phyloP scores from a whole-genome alignment of 2,329 filamentous ascomycete genomes.

The Fusarium sp. region DNA sequence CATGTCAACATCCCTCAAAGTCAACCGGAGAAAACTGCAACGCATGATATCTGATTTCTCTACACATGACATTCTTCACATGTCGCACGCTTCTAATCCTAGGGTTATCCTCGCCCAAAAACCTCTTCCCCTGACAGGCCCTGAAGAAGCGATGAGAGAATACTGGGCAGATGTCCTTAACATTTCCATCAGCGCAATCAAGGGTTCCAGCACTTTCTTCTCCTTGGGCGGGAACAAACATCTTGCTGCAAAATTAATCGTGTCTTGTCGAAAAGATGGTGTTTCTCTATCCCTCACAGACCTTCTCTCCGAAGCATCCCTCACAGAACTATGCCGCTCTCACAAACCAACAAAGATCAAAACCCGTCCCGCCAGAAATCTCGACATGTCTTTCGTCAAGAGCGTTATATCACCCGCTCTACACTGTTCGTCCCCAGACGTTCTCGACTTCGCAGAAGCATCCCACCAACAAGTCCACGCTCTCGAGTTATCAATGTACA shows the following conservation, averaged over 20 bases:
- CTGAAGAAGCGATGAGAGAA: constrained; percentile 60
- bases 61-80: constrained; percentile 56
- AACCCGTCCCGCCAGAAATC: constrained; percentile 2
- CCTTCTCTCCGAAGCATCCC: constrained; percentile 55
- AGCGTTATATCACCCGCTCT: constrained; percentile 58
- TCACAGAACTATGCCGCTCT: constrained; percentile 60
- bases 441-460: constrained; percentile 63
- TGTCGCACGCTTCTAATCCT: constrained; percentile 55
- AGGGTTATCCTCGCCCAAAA: constrained; percentile 52
- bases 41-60: constrained; percentile 58
- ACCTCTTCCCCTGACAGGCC: constrained; percentile 60
- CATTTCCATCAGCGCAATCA: constrained; percentile 56
- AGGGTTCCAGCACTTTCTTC: constrained; percentile 59
- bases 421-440: constrained; percentile 55
- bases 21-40: constrained; percentile 62
- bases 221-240: constrained; percentile 60
- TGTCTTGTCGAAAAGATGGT: constrained; percentile 58
- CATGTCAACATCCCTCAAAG: constrained; percentile 62
- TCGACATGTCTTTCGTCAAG: constrained; percentile 54
- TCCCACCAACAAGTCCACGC: constrained; percentile 61
- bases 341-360: neutral
- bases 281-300: constrained; percentile 58
- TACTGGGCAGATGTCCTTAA: constrained; percentile 61
- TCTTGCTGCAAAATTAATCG: constrained; percentile 58
- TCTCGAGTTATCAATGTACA: constrained; percentile 62